Percentiles rank a stretch among this genome's conserved stretches.
Conservation (phyloP, 306 rosid genomes). For the Cicer chorassanicum region DNA sequence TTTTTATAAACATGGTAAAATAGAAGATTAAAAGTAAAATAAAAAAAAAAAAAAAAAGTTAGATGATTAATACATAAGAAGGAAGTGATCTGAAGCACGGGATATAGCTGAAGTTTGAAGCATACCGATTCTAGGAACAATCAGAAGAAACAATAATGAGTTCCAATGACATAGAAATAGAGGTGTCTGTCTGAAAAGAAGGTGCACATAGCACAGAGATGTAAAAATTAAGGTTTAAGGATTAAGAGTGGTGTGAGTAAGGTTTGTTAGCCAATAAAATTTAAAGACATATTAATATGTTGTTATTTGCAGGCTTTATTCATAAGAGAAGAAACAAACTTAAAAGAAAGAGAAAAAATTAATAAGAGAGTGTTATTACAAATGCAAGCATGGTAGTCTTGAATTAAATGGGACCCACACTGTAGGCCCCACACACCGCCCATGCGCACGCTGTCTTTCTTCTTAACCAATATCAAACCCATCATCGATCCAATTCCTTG, state of each 20-base stretch:
- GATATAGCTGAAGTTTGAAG: constrained; percentile 49
- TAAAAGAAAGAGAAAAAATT: neutral
- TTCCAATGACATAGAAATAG: constrained; percentile 36
- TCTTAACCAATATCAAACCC: constrained; percentile 58
- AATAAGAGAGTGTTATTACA: neutral
- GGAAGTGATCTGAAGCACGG: constrained; percentile 44
- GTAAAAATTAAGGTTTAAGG: constrained; percentile 16
- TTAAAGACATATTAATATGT: constrained; percentile 31
- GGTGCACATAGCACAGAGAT: neutral
- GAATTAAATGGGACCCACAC: constrained; percentile 40
- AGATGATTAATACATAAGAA: constrained; percentile 17
- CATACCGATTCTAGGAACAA: constrained; percentile 43
- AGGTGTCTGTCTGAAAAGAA: constrained; percentile 28
- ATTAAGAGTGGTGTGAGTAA: neutral
- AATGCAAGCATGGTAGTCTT: constrained; percentile 41
- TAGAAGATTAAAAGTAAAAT: neutral
- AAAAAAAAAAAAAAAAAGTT: neutral
- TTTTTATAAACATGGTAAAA: neutral
- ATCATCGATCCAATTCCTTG: constrained; percentile 67
- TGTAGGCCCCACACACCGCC: constrained; percentile 83
- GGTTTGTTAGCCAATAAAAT: constrained; percentile 44
- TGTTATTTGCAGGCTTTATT: constrained; percentile 48
- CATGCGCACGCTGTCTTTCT: constrained; percentile 77
- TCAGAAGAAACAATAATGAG: constrained; percentile 47
- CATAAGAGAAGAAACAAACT: neutral